Percentiles rank a stretch among this genome's conserved stretches.
phyloP scores from a whole-genome alignment of 2,329 filamentous ascomycete genomes.

The Amylocarpus encephaloides region DNA sequence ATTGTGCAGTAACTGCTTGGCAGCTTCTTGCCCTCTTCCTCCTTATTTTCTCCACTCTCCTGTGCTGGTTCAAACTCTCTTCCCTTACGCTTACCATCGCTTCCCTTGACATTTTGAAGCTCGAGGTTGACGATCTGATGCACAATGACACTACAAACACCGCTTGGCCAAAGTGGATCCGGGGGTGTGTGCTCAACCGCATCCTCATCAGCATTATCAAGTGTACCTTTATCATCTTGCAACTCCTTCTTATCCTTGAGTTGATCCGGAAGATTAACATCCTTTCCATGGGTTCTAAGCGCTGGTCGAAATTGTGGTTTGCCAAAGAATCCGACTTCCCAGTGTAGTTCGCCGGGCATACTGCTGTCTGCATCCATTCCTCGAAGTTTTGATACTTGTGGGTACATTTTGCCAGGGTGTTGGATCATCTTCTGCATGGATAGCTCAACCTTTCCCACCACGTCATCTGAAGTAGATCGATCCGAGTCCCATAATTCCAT shows the following conservation, averaged over 20 bases:
- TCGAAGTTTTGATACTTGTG: constrained; percentile 74
- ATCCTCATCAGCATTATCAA: constrained; percentile 70
- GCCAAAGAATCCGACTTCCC: constrained; percentile 93
- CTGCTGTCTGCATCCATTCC: constrained; percentile 77
- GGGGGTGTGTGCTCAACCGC: constrained; percentile 85
- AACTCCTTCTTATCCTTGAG: constrained; percentile 69
- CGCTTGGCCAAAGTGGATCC: constrained; percentile 93
- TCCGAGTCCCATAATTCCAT: constrained; percentile 97
- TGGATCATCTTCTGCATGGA: constrained; percentile 94
- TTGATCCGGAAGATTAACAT: constrained; percentile 66
- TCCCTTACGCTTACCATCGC: constrained; percentile 71
- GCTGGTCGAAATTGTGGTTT: constrained; percentile 84
- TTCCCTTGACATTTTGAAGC: constrained; percentile 85
- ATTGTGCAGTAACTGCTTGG: constrained; percentile 95
- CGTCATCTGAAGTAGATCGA: constrained; percentile 83
- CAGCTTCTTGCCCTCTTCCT: constrained; percentile 72
- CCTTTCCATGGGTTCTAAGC: constrained; percentile 79
- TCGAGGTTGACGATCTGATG: constrained; percentile 96
- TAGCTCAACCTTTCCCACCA: constrained; percentile 89
- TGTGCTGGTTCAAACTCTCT: constrained; percentile 86
- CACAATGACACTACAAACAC: constrained; percentile 76
- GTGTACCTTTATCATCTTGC: constrained; percentile 79
- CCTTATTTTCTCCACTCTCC: constrained; percentile 74
- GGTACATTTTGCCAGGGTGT: constrained; percentile 88
- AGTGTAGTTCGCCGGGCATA: constrained; percentile 91